A percentile compares a stretch with the other conserved stretches of the same genome.
These are phyloP conservation scores for Pseudoperonospora humuli DNA, from an alignment of 352 stramenopile genomes.

Conservation along the genomic window DNA sequence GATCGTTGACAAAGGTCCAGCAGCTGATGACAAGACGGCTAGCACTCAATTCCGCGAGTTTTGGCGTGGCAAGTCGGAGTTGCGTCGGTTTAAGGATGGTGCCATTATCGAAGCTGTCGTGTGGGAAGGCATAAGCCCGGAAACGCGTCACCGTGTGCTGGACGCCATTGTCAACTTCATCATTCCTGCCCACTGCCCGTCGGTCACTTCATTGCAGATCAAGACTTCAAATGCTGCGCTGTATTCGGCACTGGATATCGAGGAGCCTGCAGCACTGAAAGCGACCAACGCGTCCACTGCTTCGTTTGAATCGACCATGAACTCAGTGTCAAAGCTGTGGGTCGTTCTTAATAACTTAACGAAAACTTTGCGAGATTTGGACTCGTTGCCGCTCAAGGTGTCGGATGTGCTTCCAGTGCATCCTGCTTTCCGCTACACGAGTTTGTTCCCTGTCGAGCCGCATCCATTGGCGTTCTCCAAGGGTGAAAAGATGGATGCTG, in stretches of 20 bases:
- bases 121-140: conserved; percentile 69
- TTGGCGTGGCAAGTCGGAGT: conserved; percentile 82
- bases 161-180: conserved; percentile 78
- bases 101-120: conserved; percentile 86
- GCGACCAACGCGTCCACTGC: conserved; percentile 26
- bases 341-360: conserved; percentile 77
- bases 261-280: conserved; percentile 37
- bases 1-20: conserved; percentile 86
- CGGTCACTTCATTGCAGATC: conserved; percentile 43
- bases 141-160: conserved; percentile 64
- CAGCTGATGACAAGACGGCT: conserved; percentile 67
- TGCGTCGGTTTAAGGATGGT: conserved; percentile 87
- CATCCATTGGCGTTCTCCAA: conserved; percentile 84
- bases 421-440: conserved; percentile 80
- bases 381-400: conserved; percentile 82
- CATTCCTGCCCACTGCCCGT: conserved; percentile 48
- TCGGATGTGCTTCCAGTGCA: conserved; percentile 74
- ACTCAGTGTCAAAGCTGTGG: conserved; percentile 64
- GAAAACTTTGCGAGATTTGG: conserved; percentile 63
- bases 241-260: conserved; percentile 56
- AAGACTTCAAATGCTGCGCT: conserved; percentile 71
- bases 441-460: conserved; percentile 68
- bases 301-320: conserved; percentile 72
- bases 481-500: conserved; percentile 42
- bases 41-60: conserved; percentile 79